These are phyloP conservation scores for Yamadazyma philogaea DNA, from an alignment of 805 yeast genomes.

Conservation along the genomic window DNA sequence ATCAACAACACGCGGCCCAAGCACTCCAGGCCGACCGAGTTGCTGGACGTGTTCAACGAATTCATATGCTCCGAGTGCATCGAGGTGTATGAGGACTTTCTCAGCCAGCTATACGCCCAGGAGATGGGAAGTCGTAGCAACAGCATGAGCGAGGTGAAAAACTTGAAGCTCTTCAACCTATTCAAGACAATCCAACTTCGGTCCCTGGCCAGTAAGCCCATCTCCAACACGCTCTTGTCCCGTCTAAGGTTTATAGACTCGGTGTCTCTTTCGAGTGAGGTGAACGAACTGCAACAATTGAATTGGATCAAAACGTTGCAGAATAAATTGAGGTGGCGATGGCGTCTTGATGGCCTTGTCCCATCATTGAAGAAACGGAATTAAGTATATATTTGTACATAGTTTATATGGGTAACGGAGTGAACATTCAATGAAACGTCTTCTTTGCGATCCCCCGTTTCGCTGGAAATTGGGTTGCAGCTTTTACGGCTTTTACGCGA, in stretches of 20 bases:
- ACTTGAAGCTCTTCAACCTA: constrained; percentile 14
- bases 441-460: no score
- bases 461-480: no score
- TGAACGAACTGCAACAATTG: constrained; percentile 3
- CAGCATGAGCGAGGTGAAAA: constrained; percentile 12
- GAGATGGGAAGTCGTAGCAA: not conserved
- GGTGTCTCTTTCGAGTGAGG: constrained; percentile 2
- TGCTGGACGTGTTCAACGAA: constrained; percentile 36
- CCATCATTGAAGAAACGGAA: constrained; percentile 13
- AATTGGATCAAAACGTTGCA: constrained; percentile 18
- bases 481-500: not conserved
- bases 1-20: constrained; percentile 17
- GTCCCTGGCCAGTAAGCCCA: constrained; percentile 12
- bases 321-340: constrained; percentile 20
- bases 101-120: constrained; percentile 31
- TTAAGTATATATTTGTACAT: not conserved
- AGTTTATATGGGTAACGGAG: not conserved
- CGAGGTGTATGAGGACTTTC: constrained; percentile 51
- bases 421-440: no score
- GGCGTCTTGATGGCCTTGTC: constrained; percentile 22
- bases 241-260: constrained; percentile 13
- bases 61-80: constrained; percentile 64
- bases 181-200: constrained; percentile 15
- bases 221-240: constrained; percentile 15
- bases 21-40: constrained; percentile 1